Evolutionary conservation across 371 early-diverging fungal species (phyloP).

Genomic region (Lichtheimia ornata): DNA sequence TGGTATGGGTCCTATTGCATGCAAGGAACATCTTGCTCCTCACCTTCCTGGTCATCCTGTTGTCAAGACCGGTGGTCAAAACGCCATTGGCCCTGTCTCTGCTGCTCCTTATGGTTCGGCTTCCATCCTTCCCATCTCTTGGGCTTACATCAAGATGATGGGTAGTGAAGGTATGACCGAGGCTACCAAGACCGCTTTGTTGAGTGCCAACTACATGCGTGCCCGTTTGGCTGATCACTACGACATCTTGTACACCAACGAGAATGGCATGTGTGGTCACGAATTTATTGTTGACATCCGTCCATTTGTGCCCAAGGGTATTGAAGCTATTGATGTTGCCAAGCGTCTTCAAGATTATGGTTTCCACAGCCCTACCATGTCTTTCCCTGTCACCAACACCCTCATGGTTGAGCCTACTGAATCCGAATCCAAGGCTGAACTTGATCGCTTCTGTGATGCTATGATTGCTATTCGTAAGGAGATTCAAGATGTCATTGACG

Average conservation of each 20-base stretch:
- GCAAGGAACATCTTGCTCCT: constrained; percentile 84
- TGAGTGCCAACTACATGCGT: constrained; percentile 98
- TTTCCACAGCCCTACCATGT: constrained; percentile 98
- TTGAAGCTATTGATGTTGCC: constrained; percentile 95
- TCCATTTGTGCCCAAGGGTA: constrained; percentile 78
- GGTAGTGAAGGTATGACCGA: constrained; percentile 84
- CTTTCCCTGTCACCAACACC: constrained; percentile 97
- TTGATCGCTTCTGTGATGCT: constrained; percentile 97
- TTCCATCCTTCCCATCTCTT: constrained; percentile 93
- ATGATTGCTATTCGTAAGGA: constrained; percentile 93
- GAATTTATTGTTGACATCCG: constrained; percentile 97
- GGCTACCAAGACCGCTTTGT: constrained; percentile 87
- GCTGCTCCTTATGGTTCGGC: constrained; percentile 98
- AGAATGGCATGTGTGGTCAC: constrained; percentile 94
- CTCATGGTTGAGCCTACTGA: constrained; percentile 99
- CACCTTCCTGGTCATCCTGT: constrained; percentile 93
- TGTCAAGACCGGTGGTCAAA: constrained; percentile 67
- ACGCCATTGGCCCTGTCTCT: constrained; percentile 89
- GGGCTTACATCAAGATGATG: constrained; percentile 97
- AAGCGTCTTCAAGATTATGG: constrained; percentile 98
- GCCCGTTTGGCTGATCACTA: constrained; percentile 87
- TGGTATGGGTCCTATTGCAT: constrained; percentile 95
- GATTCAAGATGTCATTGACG: constrained; percentile 85
- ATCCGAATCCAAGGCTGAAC: constrained; percentile 88
- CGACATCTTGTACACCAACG: constrained; percentile 88